Percentiles rank a stretch among this genome's conserved stretches.
Conservation (phyloP, 2,329 filamentous ascomycete species). For the Diaporthe sp. region DNA sequence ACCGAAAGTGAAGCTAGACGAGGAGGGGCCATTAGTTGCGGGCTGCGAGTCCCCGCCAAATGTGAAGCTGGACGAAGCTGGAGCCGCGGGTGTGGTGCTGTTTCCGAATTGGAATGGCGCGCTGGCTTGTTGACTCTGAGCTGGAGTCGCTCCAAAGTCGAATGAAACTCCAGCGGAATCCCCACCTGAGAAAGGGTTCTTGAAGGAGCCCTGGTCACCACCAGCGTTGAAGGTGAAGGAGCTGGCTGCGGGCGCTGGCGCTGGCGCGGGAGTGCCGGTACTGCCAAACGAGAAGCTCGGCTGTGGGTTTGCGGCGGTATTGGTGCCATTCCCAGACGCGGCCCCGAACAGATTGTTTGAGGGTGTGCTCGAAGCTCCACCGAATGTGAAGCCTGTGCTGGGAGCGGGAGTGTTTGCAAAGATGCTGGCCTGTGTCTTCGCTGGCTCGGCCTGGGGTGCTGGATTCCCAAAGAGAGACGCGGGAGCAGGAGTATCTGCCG, state of each 20-base stretch:
- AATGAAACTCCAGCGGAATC: slow-evolving; percentile 50
- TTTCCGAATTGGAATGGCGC: slow-evolving; percentile 46
- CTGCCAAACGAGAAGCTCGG: slow-evolving; percentile 43
- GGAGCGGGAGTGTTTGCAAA: slow-evolving; percentile 44
- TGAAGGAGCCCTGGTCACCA: slow-evolving; percentile 51
- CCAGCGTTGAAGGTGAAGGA: slow-evolving; percentile 58
- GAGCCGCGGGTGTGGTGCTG: background rate
- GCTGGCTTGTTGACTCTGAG: slow-evolving; percentile 38
- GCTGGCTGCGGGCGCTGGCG: slow-evolving; percentile 41
- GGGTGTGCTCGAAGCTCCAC: slow-evolving; percentile 23
- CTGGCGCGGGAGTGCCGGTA: slow-evolving; percentile 44
- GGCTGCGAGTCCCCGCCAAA: slow-evolving; percentile 37
- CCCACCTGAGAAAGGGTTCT: slow-evolving; percentile 55
- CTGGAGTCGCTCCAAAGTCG: slow-evolving; percentile 54
- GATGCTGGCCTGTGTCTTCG: slow-evolving; percentile 42
- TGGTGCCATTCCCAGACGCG: slow-evolving; percentile 37
- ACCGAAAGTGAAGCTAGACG: slow-evolving; percentile 37
- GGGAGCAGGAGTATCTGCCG: slow-evolving; percentile 26
- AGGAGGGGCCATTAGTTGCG: slow-evolving; percentile 26
- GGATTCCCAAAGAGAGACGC: slow-evolving; percentile 35
- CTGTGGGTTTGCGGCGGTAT: slow-evolving; percentile 31
- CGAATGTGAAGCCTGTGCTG: slow-evolving; percentile 40
- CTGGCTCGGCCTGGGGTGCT: slow-evolving; percentile 35
- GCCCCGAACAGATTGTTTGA: slow-evolving; percentile 44
- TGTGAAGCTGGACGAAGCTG: slow-evolving; percentile 36